phyloP scores from a whole-genome alignment of 2,329 filamentous ascomycete species.

The Diaporthe capsici region DNA sequence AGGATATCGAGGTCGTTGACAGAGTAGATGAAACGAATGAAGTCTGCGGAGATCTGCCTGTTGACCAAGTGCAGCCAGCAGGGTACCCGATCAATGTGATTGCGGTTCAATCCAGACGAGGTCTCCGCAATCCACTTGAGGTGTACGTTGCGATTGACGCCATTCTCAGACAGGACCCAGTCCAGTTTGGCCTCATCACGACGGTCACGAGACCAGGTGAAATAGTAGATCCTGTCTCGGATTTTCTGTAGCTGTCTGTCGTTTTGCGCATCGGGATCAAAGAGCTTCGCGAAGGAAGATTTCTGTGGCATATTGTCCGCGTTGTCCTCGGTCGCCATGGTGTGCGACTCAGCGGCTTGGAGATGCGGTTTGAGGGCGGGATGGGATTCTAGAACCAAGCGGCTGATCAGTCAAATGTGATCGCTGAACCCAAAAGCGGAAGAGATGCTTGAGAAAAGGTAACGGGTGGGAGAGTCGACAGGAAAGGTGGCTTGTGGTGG shows the following conservation, averaged over 20 bases:
- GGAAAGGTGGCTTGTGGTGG: background rate
- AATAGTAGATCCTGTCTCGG: slow-evolving; percentile 37
- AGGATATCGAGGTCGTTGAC: slow-evolving; percentile 35
- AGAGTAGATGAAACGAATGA: slow-evolving; percentile 39
- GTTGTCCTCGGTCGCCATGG: slow-evolving; percentile 6
- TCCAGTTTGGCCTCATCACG: slow-evolving; percentile 37
- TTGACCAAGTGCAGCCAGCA: slow-evolving; percentile 38
- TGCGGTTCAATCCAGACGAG: background rate
- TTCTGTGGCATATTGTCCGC: background rate
- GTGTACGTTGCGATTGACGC: slow-evolving; percentile 40
- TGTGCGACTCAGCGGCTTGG: background rate
- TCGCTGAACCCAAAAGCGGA: background rate
- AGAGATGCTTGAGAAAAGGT: background rate
- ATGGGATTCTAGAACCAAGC: background rate
- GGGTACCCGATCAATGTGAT: background rate
- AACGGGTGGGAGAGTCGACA: too few relatives aligned
- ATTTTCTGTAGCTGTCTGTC: slow-evolving; percentile 15
- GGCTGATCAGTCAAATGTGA: slow-evolving; percentile 2
- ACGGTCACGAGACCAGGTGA: slow-evolving; percentile 35
- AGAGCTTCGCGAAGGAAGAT: slow-evolving; percentile 28
- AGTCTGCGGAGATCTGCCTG: slow-evolving; percentile 39
- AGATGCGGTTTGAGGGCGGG: background rate
- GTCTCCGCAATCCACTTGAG: background rate
- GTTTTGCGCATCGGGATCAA: background rate
- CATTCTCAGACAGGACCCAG: slow-evolving; percentile 38